Evolutionary conservation across 306 rosid genomes (phyloP), one percentile per base, ranked within the genome.

Genomic region (Rosa rugosa): DNA sequence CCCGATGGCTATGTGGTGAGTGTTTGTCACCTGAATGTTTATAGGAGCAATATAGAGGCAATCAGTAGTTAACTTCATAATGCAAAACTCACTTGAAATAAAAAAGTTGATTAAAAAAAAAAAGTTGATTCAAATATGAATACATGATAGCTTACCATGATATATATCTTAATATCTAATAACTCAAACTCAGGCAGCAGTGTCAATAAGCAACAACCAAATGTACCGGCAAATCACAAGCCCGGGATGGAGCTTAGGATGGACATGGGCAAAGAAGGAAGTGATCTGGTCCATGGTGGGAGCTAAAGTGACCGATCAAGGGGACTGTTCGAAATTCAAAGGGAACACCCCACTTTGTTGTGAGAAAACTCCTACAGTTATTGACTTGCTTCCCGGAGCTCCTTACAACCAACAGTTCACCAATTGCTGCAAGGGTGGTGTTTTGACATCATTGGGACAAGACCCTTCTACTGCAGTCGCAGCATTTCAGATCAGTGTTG

Each of bases 201-300:
- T 93, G 81, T 88, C 92, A 60, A 77, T 93, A 66, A 81, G 82
- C 64, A 93, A 93, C 84, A 88, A 87, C 45, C 96, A 93, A 89
- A 75, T 85, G 69, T 93, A 81, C 80, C 83, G 93, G 41, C 86
- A 80, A 23, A 85, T 94, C 11, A 84, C 69, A 86, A 79, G 83
- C 72, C 97, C 98, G 0, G 92, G 97, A 17, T 94, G 91, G 98
- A 80, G 84, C 60, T 3, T 90, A 50, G 96, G 96, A 34, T 90
- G 98, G 97, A 79, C 89, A 78, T 94, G 98, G 98, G 91, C 89
- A 22, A 91, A 92, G 83, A 94, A 89, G 59, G 96, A 92, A 72
- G 81, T 94, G 23, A 89, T 94, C 18, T 85, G 89, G 96, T 78
- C 91, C n/a, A 76, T 89, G 91, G 71, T 88, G 77, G 98, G 97